Evolutionary conservation across 805 yeast genomes (phyloP).

Genomic region (Saturnispora bothae): DNA sequence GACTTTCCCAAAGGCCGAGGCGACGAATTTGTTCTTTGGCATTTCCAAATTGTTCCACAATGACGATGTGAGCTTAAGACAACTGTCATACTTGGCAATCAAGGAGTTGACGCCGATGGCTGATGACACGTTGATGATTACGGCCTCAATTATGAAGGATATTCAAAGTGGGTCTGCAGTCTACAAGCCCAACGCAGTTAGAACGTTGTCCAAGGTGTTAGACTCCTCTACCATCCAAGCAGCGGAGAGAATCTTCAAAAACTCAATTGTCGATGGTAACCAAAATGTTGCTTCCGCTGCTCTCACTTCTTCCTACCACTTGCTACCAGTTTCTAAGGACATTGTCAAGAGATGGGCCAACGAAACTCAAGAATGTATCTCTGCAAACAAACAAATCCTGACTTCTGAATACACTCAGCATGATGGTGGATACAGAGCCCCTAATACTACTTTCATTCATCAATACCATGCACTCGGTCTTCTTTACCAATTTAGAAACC

Average conservation of each 20-base stretch:
- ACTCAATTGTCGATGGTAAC: conserved; percentile 83
- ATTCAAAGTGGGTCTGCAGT: conserved; percentile 80
- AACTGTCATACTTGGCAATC: conserved; percentile 86
- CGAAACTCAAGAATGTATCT: conserved; percentile 87
- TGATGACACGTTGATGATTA: conserved; percentile 92
- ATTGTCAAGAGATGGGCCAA: conserved; percentile 90
- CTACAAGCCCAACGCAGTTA: conserved; percentile 88
- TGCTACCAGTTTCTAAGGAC: conserved; percentile 81
- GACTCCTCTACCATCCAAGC: conserved; percentile 88
- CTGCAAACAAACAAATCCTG: conserved; percentile 46
- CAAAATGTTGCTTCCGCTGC: conserved; percentile 92
- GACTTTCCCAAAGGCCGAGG: conserved; percentile 76
- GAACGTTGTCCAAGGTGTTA: conserved; percentile 81
- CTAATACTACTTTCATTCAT: conserved; percentile 68
- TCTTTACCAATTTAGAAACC: conserved; percentile 76
- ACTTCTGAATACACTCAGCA: conserved; percentile 40
- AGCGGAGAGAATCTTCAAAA: conserved; percentile 84
- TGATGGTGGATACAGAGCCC: conserved; percentile 43
- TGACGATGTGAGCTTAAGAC: conserved; percentile 77
- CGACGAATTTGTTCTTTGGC: conserved; percentile 86
- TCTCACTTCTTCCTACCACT: conserved; percentile 78
- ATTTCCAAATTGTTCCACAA: conserved; percentile 93
- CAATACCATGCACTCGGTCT: conserved; percentile 96
- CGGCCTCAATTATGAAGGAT: conserved; percentile 96
- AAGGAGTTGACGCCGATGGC: conserved; percentile 81